Evolutionary conservation across 805 yeast species (phyloP), one percentile per base, ranked within the genome.

Genomic region (Metschnikowia dekortorum): DNA sequence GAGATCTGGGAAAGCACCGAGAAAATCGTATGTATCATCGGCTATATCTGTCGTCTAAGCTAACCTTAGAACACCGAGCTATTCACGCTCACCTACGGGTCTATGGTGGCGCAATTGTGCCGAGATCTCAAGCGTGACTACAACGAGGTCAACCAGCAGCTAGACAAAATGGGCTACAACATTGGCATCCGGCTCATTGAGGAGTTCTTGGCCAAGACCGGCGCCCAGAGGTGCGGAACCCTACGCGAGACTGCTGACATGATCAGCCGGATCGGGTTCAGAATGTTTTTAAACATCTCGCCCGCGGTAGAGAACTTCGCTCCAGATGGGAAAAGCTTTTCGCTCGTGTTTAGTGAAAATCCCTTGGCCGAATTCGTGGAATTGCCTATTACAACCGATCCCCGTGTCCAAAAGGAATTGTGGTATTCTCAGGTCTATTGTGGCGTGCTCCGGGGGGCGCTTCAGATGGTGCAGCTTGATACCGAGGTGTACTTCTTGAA

Each of bases 331-430:
- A 86, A 85, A 61, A 78, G 84, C 46, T 92, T 89, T 66, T 80
- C 86, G 44, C 70, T 92, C 35, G 71, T 87, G 2, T 67, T 92
- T 22, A 80, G 78, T 13, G 97, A 92, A 49, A 94, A 94, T 63
- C 98, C 98, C 31, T 75, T 94, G 57, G 86, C 94, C 9, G 97
- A 92, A 64, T 94, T 91, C 72, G 99, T 94, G 3, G 98, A 94
- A 66, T 75, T 94, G 44, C 97, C 97, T 0, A 52, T 64, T 8
- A 59, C 67, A 14, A 84, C 80, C 63, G 96, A 87, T 59, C 84
- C 85, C 2, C 78, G 76, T 54, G 83, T 89, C 4, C 66, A 72
- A 50, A 79, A 79, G 55, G 89, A 86, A 60, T 72, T 94, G 47
- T 94, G 99, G 98, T 94, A 91, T 64, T 87, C 96, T 1, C 95